Percentiles rank a stretch among this genome's conserved stretches.
phyloP scores from a whole-genome alignment of 169 alveolate genomes.

The Plasmodium billcollinsi region DNA sequence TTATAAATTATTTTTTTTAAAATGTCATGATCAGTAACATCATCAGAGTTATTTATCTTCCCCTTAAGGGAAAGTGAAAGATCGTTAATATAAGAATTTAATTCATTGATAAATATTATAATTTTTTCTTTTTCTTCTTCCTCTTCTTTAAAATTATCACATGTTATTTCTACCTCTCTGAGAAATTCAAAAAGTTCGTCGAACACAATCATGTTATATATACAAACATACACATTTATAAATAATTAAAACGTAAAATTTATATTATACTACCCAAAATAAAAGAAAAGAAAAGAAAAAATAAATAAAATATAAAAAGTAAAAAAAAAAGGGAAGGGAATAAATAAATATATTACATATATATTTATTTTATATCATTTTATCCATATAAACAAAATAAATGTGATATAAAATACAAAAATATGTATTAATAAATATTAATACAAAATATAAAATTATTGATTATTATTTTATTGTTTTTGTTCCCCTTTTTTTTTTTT shows the following conservation, averaged over 20 bases:
- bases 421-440: too few relatives aligned
- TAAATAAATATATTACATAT: too few relatives aligned
- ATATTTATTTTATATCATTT: too few relatives aligned
- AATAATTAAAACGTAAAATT: too few relatives aligned
- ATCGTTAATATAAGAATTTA: constrained; percentile 37
- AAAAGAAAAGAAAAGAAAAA: neutral
- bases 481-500: too few relatives aligned
- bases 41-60: constrained; percentile 19
- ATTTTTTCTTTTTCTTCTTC: constrained; percentile 39
- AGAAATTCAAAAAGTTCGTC: constrained; percentile 65
- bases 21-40: constrained; percentile 22
- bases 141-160: constrained; percentile 55
- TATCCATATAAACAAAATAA: too few relatives aligned
- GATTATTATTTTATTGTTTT: too few relatives aligned
- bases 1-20: constrained; percentile 54
- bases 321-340: constrained; percentile 2
- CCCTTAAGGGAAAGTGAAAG: constrained; percentile 27
- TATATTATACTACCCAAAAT: neutral
- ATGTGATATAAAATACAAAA: too few relatives aligned
- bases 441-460: too few relatives aligned
- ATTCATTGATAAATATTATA: constrained; percentile 31
- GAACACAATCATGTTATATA: constrained; percentile 23
- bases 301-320: neutral
- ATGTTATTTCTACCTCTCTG: constrained; percentile 45
- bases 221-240: neutral